Base-by-base conservation (phyloP, 2,329 filamentous ascomycete species). In the Passalora sequoiae region DNA sequence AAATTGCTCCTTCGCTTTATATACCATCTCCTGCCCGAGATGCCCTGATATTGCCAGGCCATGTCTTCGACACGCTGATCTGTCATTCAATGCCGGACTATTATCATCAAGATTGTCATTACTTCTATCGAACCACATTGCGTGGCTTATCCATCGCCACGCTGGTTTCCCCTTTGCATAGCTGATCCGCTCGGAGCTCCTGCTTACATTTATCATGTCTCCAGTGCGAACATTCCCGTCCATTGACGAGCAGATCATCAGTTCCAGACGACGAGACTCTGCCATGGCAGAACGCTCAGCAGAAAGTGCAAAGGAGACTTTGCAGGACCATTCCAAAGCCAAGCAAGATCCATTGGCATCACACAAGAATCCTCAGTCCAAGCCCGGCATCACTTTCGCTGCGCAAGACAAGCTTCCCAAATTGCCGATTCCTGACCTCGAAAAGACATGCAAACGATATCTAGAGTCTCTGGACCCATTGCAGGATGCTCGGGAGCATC, bases 101-200 rank as follows among this genome's bases (percentile, higher is more conserved):
- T 67, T 94, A 74, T 68, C 73, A 86, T 45, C 83, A 92, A 75
- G 85, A 94, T 68, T 94, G 86, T 62, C 87, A 94, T 66, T 94
- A 94, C 71, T 94, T 94, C 71, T 92, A 86, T 73, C 86, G 86
- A 74, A 94, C 83, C 67, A 85, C 86, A 63, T 72, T 94, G 70
- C 86, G 86, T 74, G 83, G 89, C 63, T 73, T 94, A 58, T 91
- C 85, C 62, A 81, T 94, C 59, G 78, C 81, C 69, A 94, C 86
- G 58, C 77, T 72, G 60, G 79, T 94, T 66, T 87, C 84, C 55
- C 82, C 84, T 57, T 72, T 87, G 42, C 88, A 87, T 72, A 57
- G 77, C 75, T 68, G 37, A 40, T 29, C 6, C 6, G 25, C 6
- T 19, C 24, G 87, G 73, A 75, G n/a, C 42, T 25, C 24, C 54